phyloP scores from a whole-genome alignment of 768 basidiomycete species.

The Suillus luteus region DNA sequence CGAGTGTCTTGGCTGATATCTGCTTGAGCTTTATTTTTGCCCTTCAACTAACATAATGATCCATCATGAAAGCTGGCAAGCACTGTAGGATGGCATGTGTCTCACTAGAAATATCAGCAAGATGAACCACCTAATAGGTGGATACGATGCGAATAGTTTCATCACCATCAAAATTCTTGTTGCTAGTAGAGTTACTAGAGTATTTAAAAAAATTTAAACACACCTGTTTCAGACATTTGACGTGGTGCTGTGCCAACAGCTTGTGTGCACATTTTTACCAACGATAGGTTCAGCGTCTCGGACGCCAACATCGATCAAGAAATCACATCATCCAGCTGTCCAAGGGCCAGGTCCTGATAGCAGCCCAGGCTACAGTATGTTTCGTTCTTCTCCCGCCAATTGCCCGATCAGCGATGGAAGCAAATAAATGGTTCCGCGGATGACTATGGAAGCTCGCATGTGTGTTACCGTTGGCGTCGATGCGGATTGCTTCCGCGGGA shows the following conservation, averaged over 20 bases:
- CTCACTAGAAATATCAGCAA: conserved; percentile 16
- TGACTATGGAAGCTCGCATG: conserved; percentile 38
- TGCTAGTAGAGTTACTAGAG: background rate
- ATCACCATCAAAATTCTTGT: background rate
- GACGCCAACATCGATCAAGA: background rate
- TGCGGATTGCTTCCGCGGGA: too few relatives aligned
- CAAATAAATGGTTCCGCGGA: conserved; percentile 33
- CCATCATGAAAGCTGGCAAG: conserved; percentile 29
- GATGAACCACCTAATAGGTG: background rate
- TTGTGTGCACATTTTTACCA: background rate
- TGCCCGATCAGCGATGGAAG: conserved; percentile 29
- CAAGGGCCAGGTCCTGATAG: background rate
- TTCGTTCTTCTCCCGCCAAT: background rate
- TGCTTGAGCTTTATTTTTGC: conserved; percentile 26
- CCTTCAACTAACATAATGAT: conserved; percentile 28
- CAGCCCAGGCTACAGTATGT: background rate
- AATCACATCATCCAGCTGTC: background rate
- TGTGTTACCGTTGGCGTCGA: conserved; percentile 22
- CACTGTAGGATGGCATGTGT: conserved; percentile 7
- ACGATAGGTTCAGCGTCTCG: background rate
- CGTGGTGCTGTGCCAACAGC: conserved; percentile 20
- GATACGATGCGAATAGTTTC: conserved; percentile 8
- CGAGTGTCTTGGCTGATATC: conserved; percentile 28
- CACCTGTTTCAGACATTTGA: conserved; percentile 32
- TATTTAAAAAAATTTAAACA: background rate